phyloP scores from a whole-genome alignment of 2,329 filamentous ascomycete genomes.

The Colletotrichum viniferum region DNA sequence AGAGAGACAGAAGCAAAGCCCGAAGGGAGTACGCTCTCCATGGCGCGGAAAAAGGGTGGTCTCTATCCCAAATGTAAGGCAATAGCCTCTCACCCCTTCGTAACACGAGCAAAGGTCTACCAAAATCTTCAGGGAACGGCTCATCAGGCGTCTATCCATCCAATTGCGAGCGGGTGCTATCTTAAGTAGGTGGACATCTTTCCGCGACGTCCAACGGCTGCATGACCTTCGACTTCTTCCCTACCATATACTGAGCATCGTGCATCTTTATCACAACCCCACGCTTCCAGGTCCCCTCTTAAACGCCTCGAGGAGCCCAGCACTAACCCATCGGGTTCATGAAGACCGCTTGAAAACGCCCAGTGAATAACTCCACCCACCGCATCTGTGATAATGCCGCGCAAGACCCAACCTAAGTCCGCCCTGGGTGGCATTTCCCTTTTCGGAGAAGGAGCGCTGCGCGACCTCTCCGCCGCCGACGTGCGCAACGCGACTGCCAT shows the following conservation, averaged over 20 bases:
- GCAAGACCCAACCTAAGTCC: neutral
- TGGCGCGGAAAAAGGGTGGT: neutral
- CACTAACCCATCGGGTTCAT: no score
- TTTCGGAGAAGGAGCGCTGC: neutral
- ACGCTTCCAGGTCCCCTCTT: neutral
- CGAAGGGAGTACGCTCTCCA: neutral
- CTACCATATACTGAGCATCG: no score
- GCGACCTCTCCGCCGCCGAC: neutral
- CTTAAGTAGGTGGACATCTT: neutral
- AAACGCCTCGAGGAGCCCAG: no score
- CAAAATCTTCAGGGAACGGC: neutral
- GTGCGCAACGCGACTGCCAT: neutral
- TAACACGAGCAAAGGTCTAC: neutral
- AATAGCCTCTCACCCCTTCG: neutral
- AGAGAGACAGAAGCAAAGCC: neutral
- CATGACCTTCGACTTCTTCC: neutral
- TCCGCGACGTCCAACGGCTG: accelerated
- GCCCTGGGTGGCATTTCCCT: neutral
- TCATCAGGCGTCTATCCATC: neutral
- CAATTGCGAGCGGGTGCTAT: neutral
- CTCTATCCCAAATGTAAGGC: neutral
- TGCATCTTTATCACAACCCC: neutral
- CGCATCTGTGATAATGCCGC: neutral
- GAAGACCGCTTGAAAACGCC: neutral
- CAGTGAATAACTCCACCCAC: neutral